Evolutionary conservation across 2,329 filamentous ascomycete genomes (phyloP).

Genomic region (Colletotrichum sojae): DNA sequence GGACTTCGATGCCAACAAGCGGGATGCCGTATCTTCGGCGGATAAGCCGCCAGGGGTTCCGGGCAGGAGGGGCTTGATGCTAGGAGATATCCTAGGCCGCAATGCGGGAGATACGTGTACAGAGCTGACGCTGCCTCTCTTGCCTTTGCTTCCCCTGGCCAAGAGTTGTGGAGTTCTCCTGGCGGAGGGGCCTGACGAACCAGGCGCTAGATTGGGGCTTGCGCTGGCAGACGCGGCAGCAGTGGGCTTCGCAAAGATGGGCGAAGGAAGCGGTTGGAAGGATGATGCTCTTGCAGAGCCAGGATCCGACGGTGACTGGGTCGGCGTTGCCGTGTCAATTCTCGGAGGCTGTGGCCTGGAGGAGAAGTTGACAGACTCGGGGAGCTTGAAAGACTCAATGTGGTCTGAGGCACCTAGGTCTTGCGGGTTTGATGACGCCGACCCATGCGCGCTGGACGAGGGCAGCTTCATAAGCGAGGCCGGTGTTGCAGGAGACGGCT

Average conservation of each 20-base stretch:
- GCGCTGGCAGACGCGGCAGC: constrained; percentile 69
- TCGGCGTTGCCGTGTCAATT: constrained; percentile 66
- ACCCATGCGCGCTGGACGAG: constrained; percentile 63
- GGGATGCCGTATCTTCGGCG: constrained; percentile 73
- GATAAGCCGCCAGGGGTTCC: constrained; percentile 64
- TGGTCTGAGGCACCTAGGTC: constrained; percentile 62
- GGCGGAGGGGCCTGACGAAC: constrained; percentile 60
- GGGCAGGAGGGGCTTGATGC: constrained; percentile 91
- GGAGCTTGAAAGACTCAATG: constrained; percentile 75
- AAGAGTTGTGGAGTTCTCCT: constrained; percentile 70
- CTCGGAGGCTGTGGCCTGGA: constrained; percentile 61
- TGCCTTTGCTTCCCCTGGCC: constrained; percentile 71
- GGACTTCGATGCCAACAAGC: constrained; percentile 91
- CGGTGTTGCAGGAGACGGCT: constrained; percentile 81
- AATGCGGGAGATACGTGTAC: constrained; percentile 89
- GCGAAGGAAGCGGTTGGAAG: constrained; percentile 65
- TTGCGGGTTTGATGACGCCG: constrained; percentile 53
- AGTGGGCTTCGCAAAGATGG: constrained; percentile 58
- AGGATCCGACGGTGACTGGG: constrained; percentile 56
- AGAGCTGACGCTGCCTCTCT: constrained; percentile 79
- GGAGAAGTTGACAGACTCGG: constrained; percentile 74
- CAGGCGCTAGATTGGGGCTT: constrained; percentile 75
- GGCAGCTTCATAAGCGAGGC: constrained; percentile 88
- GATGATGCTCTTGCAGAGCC: constrained; percentile 64
- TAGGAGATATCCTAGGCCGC: constrained; percentile 91